phyloP scores from a whole-genome alignment of 2,329 filamentous ascomycete genomes.

The Cercospora nicotianae region DNA sequence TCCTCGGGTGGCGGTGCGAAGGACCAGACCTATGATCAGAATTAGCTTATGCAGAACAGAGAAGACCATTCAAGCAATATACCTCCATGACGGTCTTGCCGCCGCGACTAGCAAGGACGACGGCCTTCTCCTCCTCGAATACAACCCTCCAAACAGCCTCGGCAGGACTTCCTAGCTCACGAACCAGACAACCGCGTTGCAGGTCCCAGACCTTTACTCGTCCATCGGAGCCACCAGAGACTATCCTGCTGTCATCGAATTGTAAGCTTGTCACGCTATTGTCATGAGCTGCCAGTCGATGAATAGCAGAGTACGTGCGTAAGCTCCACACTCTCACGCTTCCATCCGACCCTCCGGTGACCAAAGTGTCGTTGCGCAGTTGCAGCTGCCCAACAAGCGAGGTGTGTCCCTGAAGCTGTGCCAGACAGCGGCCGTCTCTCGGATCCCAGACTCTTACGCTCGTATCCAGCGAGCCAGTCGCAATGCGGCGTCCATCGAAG shows the following conservation, averaged over 20 bases:
- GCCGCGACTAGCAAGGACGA: conserved; percentile 84
- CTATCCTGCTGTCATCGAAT: conserved; percentile 92
- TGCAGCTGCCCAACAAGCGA: conserved; percentile 95
- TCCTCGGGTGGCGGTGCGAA: conserved; percentile 80
- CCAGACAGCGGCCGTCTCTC: conserved; percentile 65
- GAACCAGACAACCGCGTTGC: conserved; percentile 83
- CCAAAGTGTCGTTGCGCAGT: conserved; percentile 89
- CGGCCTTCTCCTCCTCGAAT: conserved; percentile 97
- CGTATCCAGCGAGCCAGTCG: conserved; percentile 93
- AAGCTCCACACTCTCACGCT: conserved; percentile 96
- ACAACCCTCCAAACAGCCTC: conserved; percentile 97
- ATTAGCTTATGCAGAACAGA: conserved; percentile 15
- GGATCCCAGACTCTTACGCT: conserved; percentile 93
- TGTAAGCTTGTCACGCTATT: conserved; percentile 98
- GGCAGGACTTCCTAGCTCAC: conserved; percentile 85
- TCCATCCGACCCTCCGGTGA: conserved; percentile 93
- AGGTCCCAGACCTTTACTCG: conserved; percentile 98
- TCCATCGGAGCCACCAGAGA: conserved; percentile 95
- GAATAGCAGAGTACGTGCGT: conserved; percentile 85
- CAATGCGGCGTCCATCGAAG: conserved; percentile 89
- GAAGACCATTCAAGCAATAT: neutral
- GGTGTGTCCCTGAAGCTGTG: conserved; percentile 93
- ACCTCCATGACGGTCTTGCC: conserved; percentile 97
- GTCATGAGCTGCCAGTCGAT: conserved; percentile 92
- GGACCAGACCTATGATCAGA: conserved; percentile 74